Evolutionary conservation across 2,329 filamentous ascomycete genomes (phyloP).

Genomic region (Saccharata proteae): DNA sequence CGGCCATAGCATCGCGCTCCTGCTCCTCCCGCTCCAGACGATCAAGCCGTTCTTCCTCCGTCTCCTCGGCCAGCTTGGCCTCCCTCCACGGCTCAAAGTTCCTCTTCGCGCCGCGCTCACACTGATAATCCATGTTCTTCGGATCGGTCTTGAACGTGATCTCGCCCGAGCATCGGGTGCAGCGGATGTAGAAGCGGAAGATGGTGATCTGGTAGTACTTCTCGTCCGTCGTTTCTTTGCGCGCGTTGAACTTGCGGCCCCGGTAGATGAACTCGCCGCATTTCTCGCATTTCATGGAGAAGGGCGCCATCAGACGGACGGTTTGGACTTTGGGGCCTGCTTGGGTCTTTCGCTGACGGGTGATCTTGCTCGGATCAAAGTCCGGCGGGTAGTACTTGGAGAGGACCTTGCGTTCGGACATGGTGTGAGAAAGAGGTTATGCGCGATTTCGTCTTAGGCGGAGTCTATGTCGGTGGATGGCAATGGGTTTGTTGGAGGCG

Average conservation of each 20-base stretch:
- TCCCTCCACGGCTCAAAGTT: constrained; percentile 90
- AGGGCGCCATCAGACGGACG: constrained; percentile 83
- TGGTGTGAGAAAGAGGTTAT: constrained; percentile 37
- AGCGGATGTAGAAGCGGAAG: constrained; percentile 77
- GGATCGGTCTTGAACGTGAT: constrained; percentile 94
- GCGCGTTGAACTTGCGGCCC: constrained; percentile 87
- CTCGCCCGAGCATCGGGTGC: constrained; percentile 72
- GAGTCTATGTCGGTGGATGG: too few species aligned
- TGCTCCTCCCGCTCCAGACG: constrained; percentile 67
- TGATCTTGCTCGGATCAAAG: constrained; percentile 77
- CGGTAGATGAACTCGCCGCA: constrained; percentile 81
- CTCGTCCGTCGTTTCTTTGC: constrained; percentile 85
- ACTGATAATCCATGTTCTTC: constrained; percentile 83
- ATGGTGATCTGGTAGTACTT: constrained; percentile 82
- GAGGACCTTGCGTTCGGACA: constrained; percentile 81
- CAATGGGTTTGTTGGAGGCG: too few species aligned
- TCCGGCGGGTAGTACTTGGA: constrained; percentile 58
- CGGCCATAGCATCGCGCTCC: constrained; percentile 86
- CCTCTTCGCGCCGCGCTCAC: constrained; percentile 71
- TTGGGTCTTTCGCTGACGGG: constrained; percentile 57
- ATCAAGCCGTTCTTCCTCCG: constrained; percentile 76
- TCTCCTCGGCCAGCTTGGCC: constrained; percentile 57
- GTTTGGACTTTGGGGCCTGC: constrained; percentile 71
- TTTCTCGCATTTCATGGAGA: constrained; percentile 61
- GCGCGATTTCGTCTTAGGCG: constrained; percentile 1